Evolutionary conservation across 2,329 filamentous ascomycete species (phyloP), one percentile per base, ranked within the genome.

Genomic region (Calonectria ilicicola): DNA sequence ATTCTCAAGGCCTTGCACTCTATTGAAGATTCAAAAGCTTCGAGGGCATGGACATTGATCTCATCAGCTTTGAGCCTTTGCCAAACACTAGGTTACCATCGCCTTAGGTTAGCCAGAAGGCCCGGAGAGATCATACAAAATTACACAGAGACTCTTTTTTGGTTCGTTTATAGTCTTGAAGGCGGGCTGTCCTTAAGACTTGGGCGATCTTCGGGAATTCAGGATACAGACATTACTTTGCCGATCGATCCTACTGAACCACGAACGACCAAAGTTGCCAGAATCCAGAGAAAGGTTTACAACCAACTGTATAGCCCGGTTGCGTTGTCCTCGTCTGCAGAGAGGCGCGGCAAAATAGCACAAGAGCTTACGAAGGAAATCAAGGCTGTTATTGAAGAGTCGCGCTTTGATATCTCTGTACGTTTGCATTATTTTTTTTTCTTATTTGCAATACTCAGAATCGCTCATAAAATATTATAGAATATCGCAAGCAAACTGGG

Each of bases 101-200:
- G 76, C 2, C 47, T 46, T 1, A 4, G 32, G 5, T 27, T 17
- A 5, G 8, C 26, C 40, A 38, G 29, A 49, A 14, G 19, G 3
- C 3, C 2, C 6, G 9, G 35, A 38, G 14, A 47, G 10, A 0
- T 3, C 2, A 2, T 10, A 14, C 56, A 32, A 27, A 2, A 2
- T 2, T 51, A 17, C 0, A 46, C 60, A 19, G 27, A 56, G 21
- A 63, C 35, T 1, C 69, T 85, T 0, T 85, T 85, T 72, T 84
- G 83, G 83, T 74, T 79, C 1, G 79, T 85, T 7, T 83, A 82
- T 46, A 77, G 72, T 12, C 73, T 84, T 6, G 84, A 85, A 23
- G 84, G 82, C 38, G 80, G 82, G 0, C 74, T 85, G 2, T 83
- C 83, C 3, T 73, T 85, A 17, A 78, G 84, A 14, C 75, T 85